phyloP scores from a whole-genome alignment of 1,284 basidiomycete species.

The Inonotus hispidus region DNA sequence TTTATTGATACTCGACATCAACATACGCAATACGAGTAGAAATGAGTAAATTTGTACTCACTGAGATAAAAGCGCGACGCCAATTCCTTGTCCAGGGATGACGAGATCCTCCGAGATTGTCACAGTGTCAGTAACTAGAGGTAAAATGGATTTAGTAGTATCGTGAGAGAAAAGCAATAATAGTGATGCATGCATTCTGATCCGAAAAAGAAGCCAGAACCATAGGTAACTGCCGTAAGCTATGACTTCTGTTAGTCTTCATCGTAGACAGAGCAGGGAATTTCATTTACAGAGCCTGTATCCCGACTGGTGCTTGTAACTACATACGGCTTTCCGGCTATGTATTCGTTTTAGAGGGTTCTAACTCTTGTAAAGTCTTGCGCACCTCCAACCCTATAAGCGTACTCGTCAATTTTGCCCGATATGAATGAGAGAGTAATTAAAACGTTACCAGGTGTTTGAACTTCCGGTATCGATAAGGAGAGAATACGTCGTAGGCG shows the following conservation, averaged over 20 bases:
- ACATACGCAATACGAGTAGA: background rate
- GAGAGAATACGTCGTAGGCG: slow-evolving; percentile 18
- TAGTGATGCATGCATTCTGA: slow-evolving; percentile 13
- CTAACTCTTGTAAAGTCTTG: background rate
- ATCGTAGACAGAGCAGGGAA: background rate
- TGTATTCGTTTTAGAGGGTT: background rate
- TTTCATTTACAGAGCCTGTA: slow-evolving; percentile 8
- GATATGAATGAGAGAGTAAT: too few relatives aligned
- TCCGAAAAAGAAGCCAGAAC: slow-evolving; percentile 20
- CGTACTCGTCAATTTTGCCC: background rate
- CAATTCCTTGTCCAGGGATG: slow-evolving; percentile 21
- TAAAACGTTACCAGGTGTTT: slow-evolving; percentile 19
- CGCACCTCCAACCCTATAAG: background rate
- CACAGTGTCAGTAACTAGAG: slow-evolving; percentile 18
- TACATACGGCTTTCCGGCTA: slow-evolving; percentile 17
- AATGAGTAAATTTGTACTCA: background rate
- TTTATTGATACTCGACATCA: background rate
- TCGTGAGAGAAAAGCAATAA: background rate
- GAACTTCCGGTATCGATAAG: slow-evolving; percentile 23
- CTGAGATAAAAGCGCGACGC: slow-evolving; percentile 18
- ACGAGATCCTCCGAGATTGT: slow-evolving; percentile 17
- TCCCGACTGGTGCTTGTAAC: slow-evolving; percentile 12
- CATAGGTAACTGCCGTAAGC: slow-evolving; percentile 15
- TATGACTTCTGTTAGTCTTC: background rate
- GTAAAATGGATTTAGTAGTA: background rate